Conservation (phyloP, 306 rosid genomes). For the Casuarina glauca region DNA sequence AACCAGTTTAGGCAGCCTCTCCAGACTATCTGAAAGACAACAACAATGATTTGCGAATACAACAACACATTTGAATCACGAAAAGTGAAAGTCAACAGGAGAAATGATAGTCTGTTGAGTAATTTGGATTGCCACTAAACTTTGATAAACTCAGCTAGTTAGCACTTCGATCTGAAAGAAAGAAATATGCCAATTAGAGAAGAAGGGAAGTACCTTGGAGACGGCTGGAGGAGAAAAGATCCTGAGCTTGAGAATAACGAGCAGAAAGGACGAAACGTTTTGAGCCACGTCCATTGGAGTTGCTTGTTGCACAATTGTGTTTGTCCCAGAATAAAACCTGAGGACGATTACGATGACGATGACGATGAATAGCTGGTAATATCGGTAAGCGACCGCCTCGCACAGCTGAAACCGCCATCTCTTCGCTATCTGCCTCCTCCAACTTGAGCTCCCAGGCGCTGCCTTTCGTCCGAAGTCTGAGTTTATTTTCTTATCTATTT, state of each 20-base stretch:
- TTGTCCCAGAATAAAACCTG: conserved; percentile 12
- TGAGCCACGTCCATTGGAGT: conserved; percentile 33
- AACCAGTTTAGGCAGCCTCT: conserved; percentile 76
- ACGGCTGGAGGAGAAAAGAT: conserved; percentile 65
- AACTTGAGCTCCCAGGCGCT: not conserved
- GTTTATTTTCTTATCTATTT: too few relatives aligned
- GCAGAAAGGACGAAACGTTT: conserved; percentile 53
- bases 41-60: conserved; percentile 1
- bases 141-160: not conserved
- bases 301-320: conserved; percentile 20
- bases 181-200: not conserved
- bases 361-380: conserved; percentile 39
- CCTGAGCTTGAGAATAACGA: conserved; percentile 80
- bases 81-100: not conserved
- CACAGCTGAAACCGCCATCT: conserved; percentile 71
- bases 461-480: not conserved
- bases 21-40: conserved; percentile 54
- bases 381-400: conserved; percentile 48
- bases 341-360: conserved; percentile 25
- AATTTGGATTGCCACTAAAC: not conserved
- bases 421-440: conserved; percentile 14
- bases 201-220: conserved; percentile 51
- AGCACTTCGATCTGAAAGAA: not conserved
- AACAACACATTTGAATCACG: conserved; percentile 3
- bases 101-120: not conserved